These are phyloP conservation scores for Aspergillus flavus DNA, from an alignment of 2,329 filamentous ascomycete genomes.

Conservation along the genomic window DNA sequence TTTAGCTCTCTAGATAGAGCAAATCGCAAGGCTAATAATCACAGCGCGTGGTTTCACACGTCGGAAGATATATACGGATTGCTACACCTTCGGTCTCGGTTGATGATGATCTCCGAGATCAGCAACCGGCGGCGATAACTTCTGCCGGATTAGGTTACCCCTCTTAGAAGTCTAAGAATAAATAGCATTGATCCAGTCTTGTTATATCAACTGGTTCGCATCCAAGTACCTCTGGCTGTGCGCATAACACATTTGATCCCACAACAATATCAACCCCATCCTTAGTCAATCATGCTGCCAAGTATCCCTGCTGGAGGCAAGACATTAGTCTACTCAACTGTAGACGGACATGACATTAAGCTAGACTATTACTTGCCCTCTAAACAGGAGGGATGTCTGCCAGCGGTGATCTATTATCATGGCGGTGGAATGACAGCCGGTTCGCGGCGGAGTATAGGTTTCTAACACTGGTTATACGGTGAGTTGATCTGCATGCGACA, in stretches of 20 bases:
- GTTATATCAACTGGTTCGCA: neutral
- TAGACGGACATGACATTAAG: conserved; percentile 22
- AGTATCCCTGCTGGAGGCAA: neutral
- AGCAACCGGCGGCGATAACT: neutral
- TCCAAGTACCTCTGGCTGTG: neutral
- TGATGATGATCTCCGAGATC: too few species aligned
- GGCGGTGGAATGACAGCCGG: conserved; percentile 28
- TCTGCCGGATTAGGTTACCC: neutral
- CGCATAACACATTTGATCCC: neutral
- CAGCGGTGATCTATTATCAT: conserved; percentile 26
- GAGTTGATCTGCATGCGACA: neutral
- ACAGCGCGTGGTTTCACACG: too few species aligned
- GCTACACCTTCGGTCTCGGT: too few species aligned
- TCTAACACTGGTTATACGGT: conserved; percentile 23
- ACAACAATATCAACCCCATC: neutral
- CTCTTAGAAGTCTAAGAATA: neutral
- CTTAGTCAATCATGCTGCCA: neutral
- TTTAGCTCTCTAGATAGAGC: too few species aligned
- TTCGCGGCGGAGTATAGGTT: conserved; percentile 15
- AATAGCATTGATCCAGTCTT: neutral
- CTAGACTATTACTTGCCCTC: conserved; percentile 24
- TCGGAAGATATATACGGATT: too few species aligned
- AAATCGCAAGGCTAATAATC: too few species aligned
- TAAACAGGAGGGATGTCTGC: conserved; percentile 11
- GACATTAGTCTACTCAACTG: conserved; percentile 23